Evolutionary conservation across 2,329 filamentous ascomycete genomes (phyloP).

Genomic region (Akanthomyces lecanii): DNA sequence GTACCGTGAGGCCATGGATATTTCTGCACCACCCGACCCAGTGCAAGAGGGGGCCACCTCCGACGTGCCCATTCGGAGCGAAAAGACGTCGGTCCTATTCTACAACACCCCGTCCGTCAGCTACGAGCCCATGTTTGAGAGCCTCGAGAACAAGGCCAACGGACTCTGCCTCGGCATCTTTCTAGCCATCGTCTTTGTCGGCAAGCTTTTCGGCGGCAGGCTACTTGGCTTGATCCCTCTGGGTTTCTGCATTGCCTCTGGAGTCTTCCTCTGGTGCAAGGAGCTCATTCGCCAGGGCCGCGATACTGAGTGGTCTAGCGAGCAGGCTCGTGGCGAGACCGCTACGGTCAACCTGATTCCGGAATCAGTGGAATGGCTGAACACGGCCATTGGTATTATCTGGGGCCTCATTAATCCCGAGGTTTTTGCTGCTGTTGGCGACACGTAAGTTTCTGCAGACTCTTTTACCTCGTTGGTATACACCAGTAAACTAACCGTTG

Average conservation of each 20-base stretch:
- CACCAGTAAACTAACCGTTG: constrained; percentile 14
- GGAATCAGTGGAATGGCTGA: constrained; percentile 95
- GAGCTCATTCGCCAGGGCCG: constrained; percentile 78
- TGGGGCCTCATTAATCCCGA: constrained; percentile 95
- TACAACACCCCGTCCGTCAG: constrained; percentile 88
- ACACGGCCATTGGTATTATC: constrained; percentile 74
- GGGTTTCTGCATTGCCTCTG: constrained; percentile 66
- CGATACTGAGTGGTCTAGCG: constrained; percentile 82
- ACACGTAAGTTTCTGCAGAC: constrained; percentile 50
- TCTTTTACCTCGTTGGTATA: not conserved
- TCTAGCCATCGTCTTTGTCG: constrained; percentile 68
- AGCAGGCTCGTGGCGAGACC: constrained; percentile 78
- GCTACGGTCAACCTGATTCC: constrained; percentile 86
- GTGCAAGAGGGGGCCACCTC: constrained; percentile 77
- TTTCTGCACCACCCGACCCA: constrained; percentile 87
- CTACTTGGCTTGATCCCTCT: constrained; percentile 74
- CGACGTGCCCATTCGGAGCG: constrained; percentile 91
- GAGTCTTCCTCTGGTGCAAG: constrained; percentile 85
- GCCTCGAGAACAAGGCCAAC: constrained; percentile 70
- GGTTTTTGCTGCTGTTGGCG: constrained; percentile 88
- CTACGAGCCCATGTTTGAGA: constrained; percentile 81
- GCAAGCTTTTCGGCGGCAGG: constrained; percentile 73
- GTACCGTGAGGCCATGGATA: constrained; percentile 80
- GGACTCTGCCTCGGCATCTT: constrained; percentile 68
- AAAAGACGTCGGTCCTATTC: constrained; percentile 95